A percentile compares a stretch with the other conserved stretches of the same genome.
These are phyloP conservation scores for Trichoderma atrobrunneum DNA, from an alignment of 2,329 filamentous ascomycete genomes.

Conservation along the genomic window DNA sequence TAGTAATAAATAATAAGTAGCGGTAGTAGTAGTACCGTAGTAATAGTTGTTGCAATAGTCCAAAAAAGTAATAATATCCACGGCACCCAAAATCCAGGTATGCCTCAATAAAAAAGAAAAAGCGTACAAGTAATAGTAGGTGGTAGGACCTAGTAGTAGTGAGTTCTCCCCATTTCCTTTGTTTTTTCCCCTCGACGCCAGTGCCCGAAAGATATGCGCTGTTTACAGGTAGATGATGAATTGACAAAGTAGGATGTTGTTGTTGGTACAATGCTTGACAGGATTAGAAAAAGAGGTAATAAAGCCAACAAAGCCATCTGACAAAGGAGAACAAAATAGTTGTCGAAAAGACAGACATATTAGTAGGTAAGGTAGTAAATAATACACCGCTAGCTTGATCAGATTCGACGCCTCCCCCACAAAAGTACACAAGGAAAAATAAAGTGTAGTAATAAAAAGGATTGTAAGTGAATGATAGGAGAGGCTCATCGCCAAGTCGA, in stretches of 20 bases:
- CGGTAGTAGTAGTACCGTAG: background rate
- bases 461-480: background rate
- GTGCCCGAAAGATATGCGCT: background rate
- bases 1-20: background rate
- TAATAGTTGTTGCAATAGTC: background rate
- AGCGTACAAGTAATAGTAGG: background rate
- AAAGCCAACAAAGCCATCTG: background rate
- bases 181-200: background rate
- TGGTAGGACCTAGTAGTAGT: background rate
- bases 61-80: background rate
- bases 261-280: slow-evolving; percentile 4
- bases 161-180: background rate
- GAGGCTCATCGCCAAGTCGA: slow-evolving; percentile 51
- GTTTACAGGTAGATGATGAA: slow-evolving; percentile 6
- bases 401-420: background rate
- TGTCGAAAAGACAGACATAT: slow-evolving; percentile 14
- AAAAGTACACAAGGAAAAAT: slow-evolving; percentile 15
- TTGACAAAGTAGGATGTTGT: background rate
- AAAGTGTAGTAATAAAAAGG: background rate
- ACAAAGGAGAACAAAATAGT: background rate
- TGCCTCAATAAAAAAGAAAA: background rate
- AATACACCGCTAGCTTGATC: slow-evolving; percentile 12
- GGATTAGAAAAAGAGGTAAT: background rate
- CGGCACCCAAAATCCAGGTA: background rate
- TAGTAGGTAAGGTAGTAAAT: background rate